Evolutionary conservation across 257 asterid genomes (phyloP).

Genomic region (Buddleja alternifolia): DNA sequence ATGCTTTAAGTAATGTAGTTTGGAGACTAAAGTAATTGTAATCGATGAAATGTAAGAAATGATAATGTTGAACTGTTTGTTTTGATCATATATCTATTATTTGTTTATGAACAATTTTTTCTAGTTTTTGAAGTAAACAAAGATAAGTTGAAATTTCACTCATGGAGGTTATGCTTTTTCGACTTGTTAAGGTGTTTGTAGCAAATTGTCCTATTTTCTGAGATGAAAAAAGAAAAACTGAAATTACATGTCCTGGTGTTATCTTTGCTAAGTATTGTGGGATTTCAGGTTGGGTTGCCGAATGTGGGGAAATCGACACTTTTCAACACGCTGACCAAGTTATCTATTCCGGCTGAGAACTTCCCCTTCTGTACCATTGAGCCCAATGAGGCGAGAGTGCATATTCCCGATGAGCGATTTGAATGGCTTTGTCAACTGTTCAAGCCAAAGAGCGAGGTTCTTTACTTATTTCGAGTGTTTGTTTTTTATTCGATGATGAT

Average conservation of each 20-base stretch:
- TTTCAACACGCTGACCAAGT: slow-evolving; percentile 96
- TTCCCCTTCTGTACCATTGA: slow-evolving; percentile 97
- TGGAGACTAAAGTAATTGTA: not conserved
- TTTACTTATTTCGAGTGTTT: slow-evolving; percentile 15
- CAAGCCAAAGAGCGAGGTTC: slow-evolving; percentile 97
- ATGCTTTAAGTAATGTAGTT: not conserved
- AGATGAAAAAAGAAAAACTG: not conserved
- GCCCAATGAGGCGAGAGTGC: slow-evolving; percentile 97
- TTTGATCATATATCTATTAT: not conserved
- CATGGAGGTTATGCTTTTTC: not conserved
- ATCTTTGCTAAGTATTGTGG: not conserved
- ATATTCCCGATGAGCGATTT: slow-evolving; percentile 92
- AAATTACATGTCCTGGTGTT: not conserved
- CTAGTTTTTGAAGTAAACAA: not conserved
- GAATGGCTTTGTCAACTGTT: slow-evolving; percentile 90
- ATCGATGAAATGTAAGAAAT: not conserved
- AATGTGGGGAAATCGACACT: slow-evolving; percentile 96
- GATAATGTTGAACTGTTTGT: not conserved
- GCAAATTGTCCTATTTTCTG: not conserved
- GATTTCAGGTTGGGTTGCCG: slow-evolving; percentile 94
- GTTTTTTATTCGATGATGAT: slow-evolving; percentile 13
- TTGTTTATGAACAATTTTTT: not conserved
- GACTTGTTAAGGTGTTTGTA: not conserved
- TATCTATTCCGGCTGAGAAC: slow-evolving; percentile 96
- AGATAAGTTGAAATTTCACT: not conserved